These are phyloP conservation scores for Chrysosporium queenslandicum DNA, from an alignment of 2,329 filamentous ascomycete genomes.

Conservation along the genomic window DNA sequence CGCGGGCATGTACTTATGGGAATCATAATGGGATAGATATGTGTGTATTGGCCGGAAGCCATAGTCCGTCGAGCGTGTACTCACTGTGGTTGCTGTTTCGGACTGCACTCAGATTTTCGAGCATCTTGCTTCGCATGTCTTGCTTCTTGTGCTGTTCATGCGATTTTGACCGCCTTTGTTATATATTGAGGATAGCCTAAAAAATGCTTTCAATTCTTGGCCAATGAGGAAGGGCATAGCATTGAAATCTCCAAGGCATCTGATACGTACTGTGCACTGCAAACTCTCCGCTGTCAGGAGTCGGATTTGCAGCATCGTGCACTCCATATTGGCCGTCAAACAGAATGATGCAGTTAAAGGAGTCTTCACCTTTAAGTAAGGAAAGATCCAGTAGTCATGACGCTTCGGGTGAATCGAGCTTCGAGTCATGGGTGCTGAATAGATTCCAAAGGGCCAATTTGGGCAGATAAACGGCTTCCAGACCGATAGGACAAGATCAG, in stretches of 20 bases:
- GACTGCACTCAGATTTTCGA: neutral
- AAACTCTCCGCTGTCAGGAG: neutral
- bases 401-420: neutral
- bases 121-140: neutral
- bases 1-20: constrained; percentile 1
- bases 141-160: neutral
- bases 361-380: too few relatives aligned
- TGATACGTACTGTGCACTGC: neutral
- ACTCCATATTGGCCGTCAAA: neutral
- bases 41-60: constrained; percentile 36
- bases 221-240: neutral
- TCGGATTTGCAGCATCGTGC: neutral
- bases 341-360: too few relatives aligned
- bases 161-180: neutral
- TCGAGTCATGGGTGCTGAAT: too few relatives aligned
- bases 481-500: neutral
- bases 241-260: neutral
- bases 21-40: constrained; percentile 32
- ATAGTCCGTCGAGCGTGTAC: constrained; percentile 7
- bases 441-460: too few relatives aligned
- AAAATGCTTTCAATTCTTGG: neutral
- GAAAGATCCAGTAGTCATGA: too few relatives aligned
- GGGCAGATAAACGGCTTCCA: neutral
- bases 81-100: neutral
- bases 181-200: neutral